A percentile compares a stretch with the other conserved stretches of the same genome.
phyloP scores from a whole-genome alignment of 2,329 filamentous ascomycete species.

The Neonectria sp. region DNA sequence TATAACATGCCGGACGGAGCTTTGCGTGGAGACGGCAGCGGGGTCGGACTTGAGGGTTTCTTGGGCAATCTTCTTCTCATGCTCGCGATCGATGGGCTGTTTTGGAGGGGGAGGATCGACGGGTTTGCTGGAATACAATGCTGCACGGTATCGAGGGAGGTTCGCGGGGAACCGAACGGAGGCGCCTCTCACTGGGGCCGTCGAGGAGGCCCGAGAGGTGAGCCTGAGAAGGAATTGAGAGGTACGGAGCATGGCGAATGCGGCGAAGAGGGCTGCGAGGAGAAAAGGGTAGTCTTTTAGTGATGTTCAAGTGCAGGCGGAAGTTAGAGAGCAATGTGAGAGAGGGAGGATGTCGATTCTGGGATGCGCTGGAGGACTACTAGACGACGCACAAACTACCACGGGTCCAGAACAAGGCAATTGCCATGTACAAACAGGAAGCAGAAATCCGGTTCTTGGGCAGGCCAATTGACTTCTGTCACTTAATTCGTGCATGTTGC shows the following conservation, averaged over 20 bases:
- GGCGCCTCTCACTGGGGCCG: constrained; percentile 15
- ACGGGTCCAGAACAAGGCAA: background rate
- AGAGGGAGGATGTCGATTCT: background rate
- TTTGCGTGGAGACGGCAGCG: constrained; percentile 72
- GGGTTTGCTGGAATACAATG: constrained; percentile 46
- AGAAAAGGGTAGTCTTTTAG: background rate
- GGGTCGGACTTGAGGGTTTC: constrained; percentile 73
- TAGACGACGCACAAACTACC: too few relatives aligned
- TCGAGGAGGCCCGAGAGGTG: constrained; percentile 35
- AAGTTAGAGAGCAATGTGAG: background rate
- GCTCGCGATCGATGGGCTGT: constrained; percentile 65
- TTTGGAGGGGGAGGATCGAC: constrained; percentile 44
- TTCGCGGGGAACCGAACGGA: constrained; percentile 27
- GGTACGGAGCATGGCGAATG: constrained; percentile 49
- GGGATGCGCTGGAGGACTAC: background rate
- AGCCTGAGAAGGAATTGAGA: constrained; percentile 45
- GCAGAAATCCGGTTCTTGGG: constrained; percentile 16
- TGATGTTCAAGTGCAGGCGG: background rate
- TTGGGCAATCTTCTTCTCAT: constrained; percentile 68
- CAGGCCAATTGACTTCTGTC: constrained; percentile 18
- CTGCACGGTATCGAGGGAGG: constrained; percentile 33
- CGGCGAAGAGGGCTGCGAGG: background rate
- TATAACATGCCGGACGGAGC: constrained; percentile 66
- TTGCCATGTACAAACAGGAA: background rate
- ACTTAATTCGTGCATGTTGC: constrained; percentile 12